These are phyloP conservation scores for Diaporthe nobilis DNA, from an alignment of 2,329 filamentous ascomycete genomes.

Conservation along the genomic window DNA sequence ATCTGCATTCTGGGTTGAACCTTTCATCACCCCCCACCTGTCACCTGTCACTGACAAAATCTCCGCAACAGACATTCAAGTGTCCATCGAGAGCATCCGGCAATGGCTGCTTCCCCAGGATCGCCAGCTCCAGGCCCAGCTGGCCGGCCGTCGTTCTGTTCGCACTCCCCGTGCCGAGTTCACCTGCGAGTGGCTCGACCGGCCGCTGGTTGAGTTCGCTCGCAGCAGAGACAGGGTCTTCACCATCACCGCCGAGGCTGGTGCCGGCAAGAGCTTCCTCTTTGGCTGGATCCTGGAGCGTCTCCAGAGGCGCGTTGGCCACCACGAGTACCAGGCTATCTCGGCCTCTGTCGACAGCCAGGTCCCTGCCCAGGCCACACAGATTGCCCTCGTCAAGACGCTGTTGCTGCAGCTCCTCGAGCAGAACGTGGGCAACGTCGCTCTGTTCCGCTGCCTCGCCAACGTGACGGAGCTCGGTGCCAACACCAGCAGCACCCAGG, in stretches of 20 bases:
- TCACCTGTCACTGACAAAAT: slow-evolving; percentile 28
- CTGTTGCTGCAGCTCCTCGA: slow-evolving; percentile 41
- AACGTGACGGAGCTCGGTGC: slow-evolving; percentile 43
- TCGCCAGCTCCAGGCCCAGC: slow-evolving; percentile 39
- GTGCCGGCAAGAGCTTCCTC: slow-evolving; percentile 41
- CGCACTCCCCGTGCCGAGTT: slow-evolving; percentile 41
- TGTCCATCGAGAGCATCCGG: slow-evolving; percentile 42
- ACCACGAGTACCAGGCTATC: slow-evolving; percentile 42
- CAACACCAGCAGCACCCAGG: slow-evolving; percentile 47
- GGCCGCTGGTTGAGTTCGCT: slow-evolving; percentile 41
- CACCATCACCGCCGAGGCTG: slow-evolving; percentile 42
- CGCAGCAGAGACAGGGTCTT: slow-evolving; percentile 40
- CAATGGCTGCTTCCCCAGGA: slow-evolving; percentile 43
- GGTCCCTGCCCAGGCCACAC: slow-evolving; percentile 41
- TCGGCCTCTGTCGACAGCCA: slow-evolving; percentile 42
- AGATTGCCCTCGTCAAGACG: slow-evolving; percentile 42
- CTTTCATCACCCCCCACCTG: slow-evolving; percentile 10
- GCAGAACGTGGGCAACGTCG: slow-evolving; percentile 42
- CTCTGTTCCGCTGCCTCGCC: slow-evolving; percentile 42
- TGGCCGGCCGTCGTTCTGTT: slow-evolving; percentile 39
- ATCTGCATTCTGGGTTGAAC: slow-evolving; percentile 29
- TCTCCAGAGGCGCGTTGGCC: slow-evolving; percentile 40
- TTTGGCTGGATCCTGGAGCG: slow-evolving; percentile 42
- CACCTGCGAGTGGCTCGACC: slow-evolving; percentile 42
- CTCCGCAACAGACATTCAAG: slow-evolving; percentile 38